Evolutionary conservation across 1,139 yeast genomes (phyloP).

Genomic region (Suhomyces ambrosiae): DNA sequence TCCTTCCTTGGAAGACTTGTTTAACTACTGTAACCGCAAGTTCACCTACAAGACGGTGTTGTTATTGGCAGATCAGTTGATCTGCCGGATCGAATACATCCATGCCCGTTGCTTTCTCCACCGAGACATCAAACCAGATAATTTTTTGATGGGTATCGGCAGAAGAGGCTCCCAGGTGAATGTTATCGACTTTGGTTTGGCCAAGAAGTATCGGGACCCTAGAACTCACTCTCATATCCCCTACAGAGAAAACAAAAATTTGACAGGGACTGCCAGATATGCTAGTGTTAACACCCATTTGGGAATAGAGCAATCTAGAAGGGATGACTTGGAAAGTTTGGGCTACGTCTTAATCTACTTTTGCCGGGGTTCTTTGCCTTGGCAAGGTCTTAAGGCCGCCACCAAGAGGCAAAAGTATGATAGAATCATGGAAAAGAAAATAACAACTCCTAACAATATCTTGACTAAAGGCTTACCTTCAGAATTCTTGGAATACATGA

Average conservation of each 20-base stretch:
- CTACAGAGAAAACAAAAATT: conserved; percentile 91
- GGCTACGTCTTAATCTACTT: conserved; percentile 95
- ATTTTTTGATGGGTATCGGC: conserved; percentile 95
- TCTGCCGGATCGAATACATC: conserved; percentile 91
- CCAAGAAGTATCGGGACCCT: conserved; percentile 94
- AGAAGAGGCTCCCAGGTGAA: conserved; percentile 93
- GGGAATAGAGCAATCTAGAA: conserved; percentile 94
- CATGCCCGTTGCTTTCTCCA: conserved; percentile 96
- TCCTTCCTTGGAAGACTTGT: conserved; percentile 91
- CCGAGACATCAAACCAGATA: conserved; percentile 92
- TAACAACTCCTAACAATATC: conserved; percentile 87
- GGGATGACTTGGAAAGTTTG: conserved; percentile 94
- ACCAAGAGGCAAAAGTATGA: conserved; percentile 97
- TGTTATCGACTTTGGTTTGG: conserved; percentile 95
- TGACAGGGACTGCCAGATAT: conserved; percentile 97
- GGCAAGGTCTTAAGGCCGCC: conserved; percentile 98
- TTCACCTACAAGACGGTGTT: conserved; percentile 93
- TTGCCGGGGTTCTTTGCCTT: conserved; percentile 92
- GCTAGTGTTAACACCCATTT: conserved; percentile 95
- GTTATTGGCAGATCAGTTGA: conserved; percentile 88
- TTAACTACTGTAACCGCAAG: conserved; percentile 92
- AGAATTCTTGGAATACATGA: conserved; percentile 86
- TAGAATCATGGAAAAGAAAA: conserved; percentile 93
- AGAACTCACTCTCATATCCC: conserved; percentile 95
- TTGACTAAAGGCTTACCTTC: conserved; percentile 90